Conservation (phyloP, 139 green algal species). For the Chlorella sp. region DNA sequence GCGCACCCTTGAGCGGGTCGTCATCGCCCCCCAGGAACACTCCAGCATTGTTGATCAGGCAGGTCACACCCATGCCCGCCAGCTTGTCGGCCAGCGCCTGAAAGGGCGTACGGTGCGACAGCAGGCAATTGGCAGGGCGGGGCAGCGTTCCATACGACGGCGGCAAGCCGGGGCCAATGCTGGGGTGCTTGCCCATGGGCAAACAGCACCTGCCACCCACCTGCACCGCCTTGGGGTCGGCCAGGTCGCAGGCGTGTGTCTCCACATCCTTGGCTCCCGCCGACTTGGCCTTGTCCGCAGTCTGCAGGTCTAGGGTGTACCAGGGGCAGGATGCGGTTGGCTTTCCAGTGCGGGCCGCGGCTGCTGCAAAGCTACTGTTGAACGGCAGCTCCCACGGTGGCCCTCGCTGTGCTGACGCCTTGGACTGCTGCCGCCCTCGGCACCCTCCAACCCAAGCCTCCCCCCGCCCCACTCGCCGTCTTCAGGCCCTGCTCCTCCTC, state of each 20-base stretch:
- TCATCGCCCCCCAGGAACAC: slow-evolving; percentile 28
- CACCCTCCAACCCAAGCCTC: not conserved
- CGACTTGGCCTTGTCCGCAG: slow-evolving; percentile 1
- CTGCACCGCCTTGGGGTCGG: slow-evolving; percentile 8
- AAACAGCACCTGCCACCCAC: not conserved
- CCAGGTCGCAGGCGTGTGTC: slow-evolving; percentile 21
- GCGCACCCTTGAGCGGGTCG: slow-evolving; percentile 32
- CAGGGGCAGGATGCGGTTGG: no score
- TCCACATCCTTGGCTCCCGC: not conserved
- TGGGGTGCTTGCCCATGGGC: no score
- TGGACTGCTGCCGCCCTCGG: not conserved
- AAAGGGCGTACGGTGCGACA: not conserved
- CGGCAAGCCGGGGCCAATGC: no score
- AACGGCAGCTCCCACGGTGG: no score
- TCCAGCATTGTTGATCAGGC: slow-evolving; percentile 49
- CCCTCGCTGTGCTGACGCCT: not conserved
- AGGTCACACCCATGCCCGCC: not conserved
- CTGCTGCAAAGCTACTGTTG: no score
- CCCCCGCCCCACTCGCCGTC: not conserved
- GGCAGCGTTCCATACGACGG: no score
- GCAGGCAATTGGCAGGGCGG: no score
- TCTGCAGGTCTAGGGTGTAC: no score
- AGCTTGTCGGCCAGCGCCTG: slow-evolving; percentile 29
- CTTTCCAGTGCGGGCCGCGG: no score
- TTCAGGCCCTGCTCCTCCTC: slow-evolving; percentile 24